These are phyloP conservation scores for Diaporthe ampelina DNA, from an alignment of 2,329 filamentous ascomycete genomes.

Conservation along the genomic window DNA sequence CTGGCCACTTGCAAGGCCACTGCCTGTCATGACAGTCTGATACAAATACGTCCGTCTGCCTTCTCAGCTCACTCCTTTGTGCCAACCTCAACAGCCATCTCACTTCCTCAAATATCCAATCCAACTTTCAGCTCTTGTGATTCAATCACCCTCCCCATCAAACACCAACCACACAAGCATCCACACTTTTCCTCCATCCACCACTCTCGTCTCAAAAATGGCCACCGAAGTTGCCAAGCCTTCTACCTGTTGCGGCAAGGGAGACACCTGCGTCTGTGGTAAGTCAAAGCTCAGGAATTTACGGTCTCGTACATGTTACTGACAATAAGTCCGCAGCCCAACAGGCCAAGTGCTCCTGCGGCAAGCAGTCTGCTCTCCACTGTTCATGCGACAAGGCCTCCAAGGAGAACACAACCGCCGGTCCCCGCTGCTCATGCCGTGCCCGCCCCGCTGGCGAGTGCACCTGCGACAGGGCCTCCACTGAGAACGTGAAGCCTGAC, in stretches of 20 bases:
- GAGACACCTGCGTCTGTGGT: constrained; percentile 70
- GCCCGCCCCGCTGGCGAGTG: constrained; percentile 84
- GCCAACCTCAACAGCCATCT: background rate
- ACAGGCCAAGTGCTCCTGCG: constrained; percentile 86
- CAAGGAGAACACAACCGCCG: constrained; percentile 80
- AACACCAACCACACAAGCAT: background rate
- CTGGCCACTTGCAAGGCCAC: constrained; percentile 32
- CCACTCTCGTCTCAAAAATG: constrained; percentile 47
- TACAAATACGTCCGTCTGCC: constrained; percentile 38
- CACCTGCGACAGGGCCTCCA: constrained; percentile 80
- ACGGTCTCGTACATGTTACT: background rate
- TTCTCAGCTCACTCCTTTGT: background rate
- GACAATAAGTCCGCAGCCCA: constrained; percentile 59
- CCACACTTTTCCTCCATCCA: constrained; percentile 9
- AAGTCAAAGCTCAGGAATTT: constrained; percentile 49
- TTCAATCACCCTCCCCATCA: background rate
- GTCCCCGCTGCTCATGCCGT: constrained; percentile 86
- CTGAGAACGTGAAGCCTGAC: constrained; percentile 75
- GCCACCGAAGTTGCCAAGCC: constrained; percentile 51
- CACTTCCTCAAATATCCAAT: background rate
- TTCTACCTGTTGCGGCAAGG: constrained; percentile 71
- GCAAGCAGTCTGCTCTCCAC: constrained; percentile 86
- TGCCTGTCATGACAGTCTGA: background rate
- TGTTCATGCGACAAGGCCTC: constrained; percentile 86
- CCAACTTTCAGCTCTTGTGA: background rate